A percentile compares a stretch with the other conserved stretches of the same genome.
phyloP scores from a whole-genome alignment of 176 grass and related monocot genomes.

The Zizania latifolia region DNA sequence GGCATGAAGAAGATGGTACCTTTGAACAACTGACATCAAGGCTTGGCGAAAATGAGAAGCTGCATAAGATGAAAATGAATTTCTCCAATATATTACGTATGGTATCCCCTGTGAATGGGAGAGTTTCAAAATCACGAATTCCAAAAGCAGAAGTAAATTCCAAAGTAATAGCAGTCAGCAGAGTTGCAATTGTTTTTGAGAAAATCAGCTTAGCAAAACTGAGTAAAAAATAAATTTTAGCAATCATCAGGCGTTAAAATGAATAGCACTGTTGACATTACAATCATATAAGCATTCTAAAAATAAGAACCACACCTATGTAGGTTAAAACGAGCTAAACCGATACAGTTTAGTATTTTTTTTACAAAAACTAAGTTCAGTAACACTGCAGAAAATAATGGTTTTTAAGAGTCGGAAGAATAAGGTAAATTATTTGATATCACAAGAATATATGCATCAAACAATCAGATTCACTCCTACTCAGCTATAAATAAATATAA shows the following conservation, averaged over 20 bases:
- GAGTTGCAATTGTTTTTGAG: neutral
- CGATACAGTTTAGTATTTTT: too few species aligned
- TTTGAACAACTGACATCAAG: slow-evolving; percentile 56
- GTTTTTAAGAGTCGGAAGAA: neutral
- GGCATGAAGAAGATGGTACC: slow-evolving; percentile 25
- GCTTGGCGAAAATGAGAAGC: slow-evolving; percentile 65
- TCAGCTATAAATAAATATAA: too few species aligned
- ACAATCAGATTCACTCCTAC: neutral
- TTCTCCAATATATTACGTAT: slow-evolving; percentile 78
- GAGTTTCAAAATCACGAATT: neutral
- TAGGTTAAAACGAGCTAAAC: neutral
- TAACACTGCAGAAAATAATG: neutral
- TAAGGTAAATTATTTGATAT: neutral
- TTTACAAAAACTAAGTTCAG: neutral
- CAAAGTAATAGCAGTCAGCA: neutral
- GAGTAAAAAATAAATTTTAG: neutral
- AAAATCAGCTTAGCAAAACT: neutral
- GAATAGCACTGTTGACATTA: neutral
- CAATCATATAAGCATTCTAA: neutral
- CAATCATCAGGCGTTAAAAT: neutral
- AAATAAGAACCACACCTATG: neutral
- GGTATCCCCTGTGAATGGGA: slow-evolving; percentile 56
- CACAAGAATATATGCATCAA: neutral
- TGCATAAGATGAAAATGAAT: slow-evolving; percentile 52
- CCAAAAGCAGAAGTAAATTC: neutral